Evolutionary conservation across 148 eudicot species (phyloP), one percentile per base, ranked within the genome.

Genomic region (Camellia granthamiana): DNA sequence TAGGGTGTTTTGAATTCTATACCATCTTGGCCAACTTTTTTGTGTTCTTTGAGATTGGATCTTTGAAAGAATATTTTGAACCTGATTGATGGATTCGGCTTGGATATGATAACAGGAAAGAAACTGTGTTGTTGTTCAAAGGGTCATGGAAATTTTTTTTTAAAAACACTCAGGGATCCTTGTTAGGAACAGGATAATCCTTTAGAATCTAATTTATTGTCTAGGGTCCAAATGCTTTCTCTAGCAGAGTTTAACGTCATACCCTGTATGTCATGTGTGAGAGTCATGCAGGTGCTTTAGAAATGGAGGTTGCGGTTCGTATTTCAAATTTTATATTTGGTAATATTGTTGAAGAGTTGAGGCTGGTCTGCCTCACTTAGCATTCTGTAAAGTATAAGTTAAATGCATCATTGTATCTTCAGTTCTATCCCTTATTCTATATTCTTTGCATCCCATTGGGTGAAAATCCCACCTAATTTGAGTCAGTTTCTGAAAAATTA

Each of bases 361-460:
- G 73, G 9, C 2, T 43, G 52, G 23, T 3, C 13, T 60, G 65
- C 49, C 8, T 58, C 67, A 15, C 66, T 42, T 60, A 59, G 75
- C 6, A 44, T 49, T 3, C 7, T 51, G 47, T 3, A 63, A 54
- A 38, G 3, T 7, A 49, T 11, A 72, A 72, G 41, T 75, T 42
- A 56, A 75, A 74, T 60, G 18, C 67, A 75, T 59, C 21, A 16
- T 43, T 43, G 9, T 75, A 60, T 75, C 42, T 75, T 42, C 66
- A 41, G 0, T 41, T 59, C 30, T 42, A n/a, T 59, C 19, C 72
- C 70, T 69, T 69, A 23, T 69, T 71, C 78, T 10, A 8, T 42
- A 12, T 18, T 41, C 10, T 41, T 38, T 42, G 78, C 15, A 13
- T 42, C 65, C 52, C 52, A 60, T 43, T 52, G 41, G 66, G 43